phyloP scores from a whole-genome alignment of 2,329 filamentous ascomycete species.

The Cordyceps pruinosa region DNA sequence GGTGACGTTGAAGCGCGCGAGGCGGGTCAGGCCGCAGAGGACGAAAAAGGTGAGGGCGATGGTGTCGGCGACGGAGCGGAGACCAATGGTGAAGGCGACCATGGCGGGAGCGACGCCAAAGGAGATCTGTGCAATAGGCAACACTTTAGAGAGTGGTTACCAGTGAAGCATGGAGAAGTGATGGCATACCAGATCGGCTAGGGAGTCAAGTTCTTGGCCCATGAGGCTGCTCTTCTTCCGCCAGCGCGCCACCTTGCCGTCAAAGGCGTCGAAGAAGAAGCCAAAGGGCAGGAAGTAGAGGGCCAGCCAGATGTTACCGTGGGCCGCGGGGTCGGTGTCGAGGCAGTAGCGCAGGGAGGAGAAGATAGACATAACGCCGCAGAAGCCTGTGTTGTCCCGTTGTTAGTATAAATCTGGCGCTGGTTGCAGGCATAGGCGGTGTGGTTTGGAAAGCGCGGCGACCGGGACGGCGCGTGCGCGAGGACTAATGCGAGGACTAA shows the following conservation, averaged over 20 bases:
- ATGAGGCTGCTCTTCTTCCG: constrained; percentile 94
- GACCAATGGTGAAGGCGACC: constrained; percentile 79
- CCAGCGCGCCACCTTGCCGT: constrained; percentile 94
- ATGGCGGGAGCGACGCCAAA: constrained; percentile 88
- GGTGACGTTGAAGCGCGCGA: constrained; percentile 97
- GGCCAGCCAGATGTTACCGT: constrained; percentile 70
- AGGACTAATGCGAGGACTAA: no score
- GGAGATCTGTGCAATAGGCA: constrained; percentile 60
- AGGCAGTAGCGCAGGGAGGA: constrained; percentile 91
- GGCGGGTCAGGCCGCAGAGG: constrained; percentile 83
- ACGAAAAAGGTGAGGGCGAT: constrained; percentile 79
- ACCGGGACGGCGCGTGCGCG: no score
- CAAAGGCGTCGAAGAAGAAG: constrained; percentile 96
- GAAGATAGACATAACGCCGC: constrained; percentile 91
- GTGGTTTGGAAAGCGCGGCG: neutral
- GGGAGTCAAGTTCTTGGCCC: constrained; percentile 94
- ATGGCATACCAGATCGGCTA: constrained; percentile 76
- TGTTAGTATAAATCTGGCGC: no score
- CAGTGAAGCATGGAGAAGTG: neutral
- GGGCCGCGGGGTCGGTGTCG: constrained; percentile 52
- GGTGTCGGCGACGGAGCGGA: constrained; percentile 80
- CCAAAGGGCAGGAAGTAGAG: constrained; percentile 85
- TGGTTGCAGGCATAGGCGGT: no score
- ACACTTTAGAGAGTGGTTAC: neutral
- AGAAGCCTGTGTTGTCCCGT: constrained; percentile 53